Conservation (phyloP, 768 basidiomycete species). For the Lepiota brunneoincarnata region DNA sequence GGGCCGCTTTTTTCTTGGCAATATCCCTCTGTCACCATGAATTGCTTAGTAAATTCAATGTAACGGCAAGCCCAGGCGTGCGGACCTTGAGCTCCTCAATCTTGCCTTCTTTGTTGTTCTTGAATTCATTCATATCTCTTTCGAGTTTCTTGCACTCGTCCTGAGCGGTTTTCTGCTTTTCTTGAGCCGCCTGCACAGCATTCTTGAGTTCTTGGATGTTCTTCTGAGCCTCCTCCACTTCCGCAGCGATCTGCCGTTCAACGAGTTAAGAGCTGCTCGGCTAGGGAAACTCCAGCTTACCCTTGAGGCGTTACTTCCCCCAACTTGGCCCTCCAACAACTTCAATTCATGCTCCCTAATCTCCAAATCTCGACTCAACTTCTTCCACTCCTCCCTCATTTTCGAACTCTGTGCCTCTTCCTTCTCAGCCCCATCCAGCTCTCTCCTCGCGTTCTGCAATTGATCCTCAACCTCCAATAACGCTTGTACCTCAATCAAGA, state of each 20-base stretch:
- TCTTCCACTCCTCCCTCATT: conserved; percentile 60
- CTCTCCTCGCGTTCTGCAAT: conserved; percentile 45
- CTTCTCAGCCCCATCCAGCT: conserved; percentile 49
- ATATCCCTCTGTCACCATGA: neutral
- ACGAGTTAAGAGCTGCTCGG: neutral
- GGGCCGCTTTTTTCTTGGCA: conserved; percentile 69
- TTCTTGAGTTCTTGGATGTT: conserved; percentile 55
- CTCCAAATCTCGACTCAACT: conserved; percentile 66
- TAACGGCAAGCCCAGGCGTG: neutral
- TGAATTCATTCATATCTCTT: conserved; percentile 97
- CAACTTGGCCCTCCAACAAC: conserved; percentile 80
- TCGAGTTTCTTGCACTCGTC: conserved; percentile 85
- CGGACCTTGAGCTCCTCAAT: conserved; percentile 87
- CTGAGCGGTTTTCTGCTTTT: conserved; percentile 74
- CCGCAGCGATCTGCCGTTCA: conserved; percentile 62
- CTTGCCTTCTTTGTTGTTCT: conserved; percentile 98
- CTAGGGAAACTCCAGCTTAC: conserved; percentile 40
- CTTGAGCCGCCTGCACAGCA: conserved; percentile 62
- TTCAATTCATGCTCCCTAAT: conserved; percentile 86
- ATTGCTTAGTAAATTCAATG: neutral
- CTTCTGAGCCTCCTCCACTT: conserved; percentile 72
- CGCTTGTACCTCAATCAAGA: conserved; percentile 82
- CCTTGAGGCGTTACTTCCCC: conserved; percentile 84
- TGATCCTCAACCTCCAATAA: conserved; percentile 65
- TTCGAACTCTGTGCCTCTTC: conserved; percentile 52